phyloP scores from a whole-genome alignment of 139 green algal genomes.

The Haematococcus sp. region DNA sequence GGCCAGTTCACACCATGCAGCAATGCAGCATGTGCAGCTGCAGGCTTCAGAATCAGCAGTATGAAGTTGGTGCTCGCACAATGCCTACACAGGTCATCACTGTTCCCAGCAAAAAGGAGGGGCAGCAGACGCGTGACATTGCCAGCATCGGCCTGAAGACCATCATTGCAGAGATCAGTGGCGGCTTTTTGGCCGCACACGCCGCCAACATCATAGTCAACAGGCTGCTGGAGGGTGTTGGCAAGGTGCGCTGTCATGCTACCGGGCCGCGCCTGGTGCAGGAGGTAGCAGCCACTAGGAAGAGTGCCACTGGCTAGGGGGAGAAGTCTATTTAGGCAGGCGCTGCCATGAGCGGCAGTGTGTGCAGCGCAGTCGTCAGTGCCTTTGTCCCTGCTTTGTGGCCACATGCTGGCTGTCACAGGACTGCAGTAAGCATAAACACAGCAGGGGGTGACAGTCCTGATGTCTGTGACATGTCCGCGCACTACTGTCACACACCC shows the following conservation, averaged over 20 bases:
- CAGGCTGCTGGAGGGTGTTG: slow-evolving; percentile 28
- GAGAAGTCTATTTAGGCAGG: slow-evolving; percentile 15
- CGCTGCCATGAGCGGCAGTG: neutral
- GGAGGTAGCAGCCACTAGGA: too few species aligned
- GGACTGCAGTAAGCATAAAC: too few species aligned
- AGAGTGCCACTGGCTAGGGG: too few species aligned
- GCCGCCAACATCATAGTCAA: slow-evolving; percentile 27
- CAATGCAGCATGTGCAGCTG: neutral
- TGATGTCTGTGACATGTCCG: too few species aligned
- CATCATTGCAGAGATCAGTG: slow-evolving; percentile 54
- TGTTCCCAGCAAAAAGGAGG: slow-evolving; percentile 7
- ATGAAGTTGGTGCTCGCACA: neutral
- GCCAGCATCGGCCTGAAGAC: slow-evolving; percentile 84
- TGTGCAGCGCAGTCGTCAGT: neutral
- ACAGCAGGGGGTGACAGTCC: too few species aligned
- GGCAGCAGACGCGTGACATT: slow-evolving; percentile 61
- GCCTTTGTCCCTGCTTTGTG: too few species aligned
- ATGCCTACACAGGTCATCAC: slow-evolving; percentile 18
- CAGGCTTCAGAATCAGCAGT: neutral
- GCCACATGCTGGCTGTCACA: too few species aligned
- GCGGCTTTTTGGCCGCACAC: slow-evolving; percentile 27
- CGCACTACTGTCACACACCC: too few species aligned
- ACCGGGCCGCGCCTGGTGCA: too few species aligned
- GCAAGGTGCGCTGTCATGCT: neutral
- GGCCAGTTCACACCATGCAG: too few species aligned